These are phyloP conservation scores for Diutina mesorugosa DNA, from an alignment of 1,139 yeast genomes.

Conservation along the genomic window DNA sequence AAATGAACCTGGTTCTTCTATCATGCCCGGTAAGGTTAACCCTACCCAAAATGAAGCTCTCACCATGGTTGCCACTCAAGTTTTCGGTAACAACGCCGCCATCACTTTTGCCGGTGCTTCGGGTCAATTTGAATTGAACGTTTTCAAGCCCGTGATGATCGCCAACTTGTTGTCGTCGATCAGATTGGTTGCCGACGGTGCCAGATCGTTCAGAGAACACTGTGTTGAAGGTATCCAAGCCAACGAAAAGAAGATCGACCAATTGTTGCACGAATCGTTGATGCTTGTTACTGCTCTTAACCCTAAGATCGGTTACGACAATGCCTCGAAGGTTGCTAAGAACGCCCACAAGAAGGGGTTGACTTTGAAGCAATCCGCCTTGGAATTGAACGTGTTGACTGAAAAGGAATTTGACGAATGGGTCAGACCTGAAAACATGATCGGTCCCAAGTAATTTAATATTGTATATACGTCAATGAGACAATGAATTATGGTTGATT, in stretches of 20 bases:
- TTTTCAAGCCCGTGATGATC: constrained; percentile 93
- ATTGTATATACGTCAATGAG: not conserved
- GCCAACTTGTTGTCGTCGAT: constrained; percentile 79
- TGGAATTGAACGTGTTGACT: constrained; percentile 75
- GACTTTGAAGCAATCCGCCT: constrained; percentile 87
- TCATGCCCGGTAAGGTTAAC: constrained; percentile 99
- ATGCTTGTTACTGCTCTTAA: constrained; percentile 97
- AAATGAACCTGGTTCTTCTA: constrained; percentile 97
- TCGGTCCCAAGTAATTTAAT: constrained; percentile 70
- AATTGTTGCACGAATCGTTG: constrained; percentile 82
- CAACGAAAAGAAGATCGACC: constrained; percentile 74
- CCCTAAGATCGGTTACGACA: constrained; percentile 97
- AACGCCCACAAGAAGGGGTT: constrained; percentile 97
- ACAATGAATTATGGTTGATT: not conserved
- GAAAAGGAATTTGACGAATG: constrained; percentile 85
- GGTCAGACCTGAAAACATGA: constrained; percentile 97
- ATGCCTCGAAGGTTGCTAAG: constrained; percentile 95
- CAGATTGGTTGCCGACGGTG: constrained; percentile 82
- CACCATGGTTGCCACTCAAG: constrained; percentile 97
- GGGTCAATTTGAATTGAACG: constrained; percentile 96
- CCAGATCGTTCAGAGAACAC: constrained; percentile 78
- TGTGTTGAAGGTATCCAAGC: constrained; percentile 94
- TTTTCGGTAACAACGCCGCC: constrained; percentile 90
- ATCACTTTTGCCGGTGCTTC: constrained; percentile 97
- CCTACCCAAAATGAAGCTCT: constrained; percentile 98